Conservation (phyloP, 108 stramenopile genomes). For the Bacterosira constricta region DNA sequence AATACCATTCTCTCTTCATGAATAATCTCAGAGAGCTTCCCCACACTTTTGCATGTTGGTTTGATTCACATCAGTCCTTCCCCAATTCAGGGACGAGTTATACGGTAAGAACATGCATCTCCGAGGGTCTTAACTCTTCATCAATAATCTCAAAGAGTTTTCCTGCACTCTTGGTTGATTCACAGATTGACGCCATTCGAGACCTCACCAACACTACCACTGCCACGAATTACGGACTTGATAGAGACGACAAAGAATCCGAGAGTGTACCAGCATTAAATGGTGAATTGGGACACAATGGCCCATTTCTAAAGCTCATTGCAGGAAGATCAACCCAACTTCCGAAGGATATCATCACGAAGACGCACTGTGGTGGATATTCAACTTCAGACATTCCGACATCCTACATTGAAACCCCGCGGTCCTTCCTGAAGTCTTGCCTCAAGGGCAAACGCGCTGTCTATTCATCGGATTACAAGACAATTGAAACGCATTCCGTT, state of each 20-base stretch:
- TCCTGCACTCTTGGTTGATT: too few species aligned
- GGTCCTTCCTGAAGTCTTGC: slow-evolving; percentile 25
- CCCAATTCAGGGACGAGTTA: slow-evolving; percentile 48
- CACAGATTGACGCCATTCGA: slow-evolving; percentile 38
- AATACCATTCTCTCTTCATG: neutral
- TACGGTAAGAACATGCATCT: too few species aligned
- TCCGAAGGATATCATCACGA: slow-evolving; percentile 53
- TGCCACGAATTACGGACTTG: slow-evolving; percentile 64
- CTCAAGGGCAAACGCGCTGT: slow-evolving; percentile 30
- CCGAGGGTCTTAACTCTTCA: too few species aligned
- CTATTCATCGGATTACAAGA: neutral
- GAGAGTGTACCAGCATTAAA: slow-evolving; percentile 41
- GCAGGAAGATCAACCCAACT: slow-evolving; percentile 29
- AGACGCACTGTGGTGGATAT: slow-evolving; percentile 64
- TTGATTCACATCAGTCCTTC: too few species aligned
- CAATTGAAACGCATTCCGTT: neutral
- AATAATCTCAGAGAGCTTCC: neutral
- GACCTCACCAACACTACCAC: slow-evolving; percentile 58
- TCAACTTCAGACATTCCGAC: neutral
- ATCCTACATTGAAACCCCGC: slow-evolving; percentile 27
- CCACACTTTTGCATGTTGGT: neutral
- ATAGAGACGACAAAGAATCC: slow-evolving; percentile 54
- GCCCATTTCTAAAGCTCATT: slow-evolving; percentile 55
- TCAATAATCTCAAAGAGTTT: too few species aligned
- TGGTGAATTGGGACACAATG: slow-evolving; percentile 8